Evolutionary conservation across 2,329 filamentous ascomycete genomes (phyloP).

Genomic region (Periglandula ipomoeae): DNA sequence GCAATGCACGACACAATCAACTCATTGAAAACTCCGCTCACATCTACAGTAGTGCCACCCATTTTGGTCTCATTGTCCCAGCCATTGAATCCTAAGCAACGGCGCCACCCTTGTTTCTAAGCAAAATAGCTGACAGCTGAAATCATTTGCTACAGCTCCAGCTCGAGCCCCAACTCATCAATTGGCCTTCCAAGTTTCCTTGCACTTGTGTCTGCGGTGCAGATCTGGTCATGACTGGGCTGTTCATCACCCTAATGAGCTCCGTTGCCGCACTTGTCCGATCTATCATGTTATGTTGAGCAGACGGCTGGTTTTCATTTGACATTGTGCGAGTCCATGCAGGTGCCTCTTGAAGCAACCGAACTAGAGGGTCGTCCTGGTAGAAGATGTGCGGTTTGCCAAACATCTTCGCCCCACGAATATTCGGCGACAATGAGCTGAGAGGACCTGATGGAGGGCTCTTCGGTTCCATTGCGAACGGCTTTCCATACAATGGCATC

Average conservation of each 20-base stretch:
- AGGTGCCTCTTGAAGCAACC: constrained; percentile 13
- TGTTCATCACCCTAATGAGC: constrained; percentile 16
- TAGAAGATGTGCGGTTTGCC: constrained; percentile 15
- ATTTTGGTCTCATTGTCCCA: too few relatives aligned
- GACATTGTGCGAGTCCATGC: constrained; percentile 8
- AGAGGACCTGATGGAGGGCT: constrained; percentile 20
- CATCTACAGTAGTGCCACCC: too few relatives aligned
- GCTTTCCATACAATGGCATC: constrained; percentile 13
- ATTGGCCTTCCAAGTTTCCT: constrained; percentile 6
- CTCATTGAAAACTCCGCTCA: neutral
- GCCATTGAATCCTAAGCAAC: too few relatives aligned
- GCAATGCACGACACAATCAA: neutral
- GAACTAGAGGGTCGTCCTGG: constrained; percentile 14
- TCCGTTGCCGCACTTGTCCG: constrained; percentile 12
- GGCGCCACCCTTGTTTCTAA: too few relatives aligned
- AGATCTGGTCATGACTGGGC: constrained; percentile 6
- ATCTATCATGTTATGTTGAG: constrained; percentile 5
- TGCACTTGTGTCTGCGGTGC: neutral
- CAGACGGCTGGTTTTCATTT: neutral
- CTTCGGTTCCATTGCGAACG: constrained; percentile 21
- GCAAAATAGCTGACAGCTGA: too few relatives aligned
- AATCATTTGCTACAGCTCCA: constrained; percentile 13
- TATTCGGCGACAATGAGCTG: constrained; percentile 22
- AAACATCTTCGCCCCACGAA: constrained; percentile 14
- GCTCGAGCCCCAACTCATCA: constrained; percentile 14